Conservation (phyloP, 441 rosid genomes). For the Gossypium davidsonii region DNA sequence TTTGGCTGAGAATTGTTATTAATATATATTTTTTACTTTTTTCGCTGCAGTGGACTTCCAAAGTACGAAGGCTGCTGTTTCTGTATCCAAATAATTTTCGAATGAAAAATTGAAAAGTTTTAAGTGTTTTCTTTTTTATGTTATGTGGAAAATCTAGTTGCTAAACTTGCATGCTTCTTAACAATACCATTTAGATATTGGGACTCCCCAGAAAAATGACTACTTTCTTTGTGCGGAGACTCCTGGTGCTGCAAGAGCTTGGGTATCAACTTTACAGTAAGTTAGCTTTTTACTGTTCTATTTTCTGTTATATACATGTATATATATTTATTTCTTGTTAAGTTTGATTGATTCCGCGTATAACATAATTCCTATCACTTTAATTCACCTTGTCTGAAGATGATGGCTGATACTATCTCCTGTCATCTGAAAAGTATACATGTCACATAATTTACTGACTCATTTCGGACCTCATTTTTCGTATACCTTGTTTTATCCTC, state of each 20-base stretch:
- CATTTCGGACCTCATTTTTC: background rate
- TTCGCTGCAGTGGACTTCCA: constrained; percentile 71
- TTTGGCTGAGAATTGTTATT: constrained; percentile 8
- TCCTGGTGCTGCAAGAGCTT: constrained; percentile 93
- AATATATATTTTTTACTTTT: background rate
- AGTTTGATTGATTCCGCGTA: background rate
- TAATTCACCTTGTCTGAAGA: background rate
- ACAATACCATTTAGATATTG: constrained; percentile 56
- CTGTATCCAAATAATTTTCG: constrained; percentile 58
- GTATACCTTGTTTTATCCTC: background rate
- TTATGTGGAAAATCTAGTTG: background rate
- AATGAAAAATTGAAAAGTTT: background rate
- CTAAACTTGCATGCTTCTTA: constrained; percentile 34
- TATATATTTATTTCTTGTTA: background rate
- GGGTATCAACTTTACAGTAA: constrained; percentile 95
- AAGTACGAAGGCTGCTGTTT: constrained; percentile 93
- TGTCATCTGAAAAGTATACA: background rate
- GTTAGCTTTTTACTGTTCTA: constrained; percentile 19
- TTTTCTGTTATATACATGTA: background rate
- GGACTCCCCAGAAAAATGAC: constrained; percentile 88
- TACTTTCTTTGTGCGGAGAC: constrained; percentile 96
- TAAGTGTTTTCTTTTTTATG: background rate
- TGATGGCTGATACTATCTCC: background rate
- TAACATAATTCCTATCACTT: background rate
- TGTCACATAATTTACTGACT: background rate